Evolutionary conservation across 2,329 filamentous ascomycete species (phyloP).

Genomic region (Fusarium annulatum): DNA sequence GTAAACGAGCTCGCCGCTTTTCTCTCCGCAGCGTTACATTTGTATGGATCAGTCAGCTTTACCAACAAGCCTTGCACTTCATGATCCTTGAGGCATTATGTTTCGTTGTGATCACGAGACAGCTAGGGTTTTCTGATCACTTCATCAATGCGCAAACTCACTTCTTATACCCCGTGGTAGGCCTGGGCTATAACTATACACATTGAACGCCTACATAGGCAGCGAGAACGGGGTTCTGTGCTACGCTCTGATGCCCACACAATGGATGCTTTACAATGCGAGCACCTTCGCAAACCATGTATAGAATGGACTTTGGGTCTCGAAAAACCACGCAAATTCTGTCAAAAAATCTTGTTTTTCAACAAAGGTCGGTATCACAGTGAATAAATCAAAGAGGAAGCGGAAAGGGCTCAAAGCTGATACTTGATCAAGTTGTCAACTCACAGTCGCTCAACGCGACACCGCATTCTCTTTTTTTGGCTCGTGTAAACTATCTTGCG

Average conservation of each 20-base stretch:
- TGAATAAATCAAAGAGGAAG: conserved; percentile 36
- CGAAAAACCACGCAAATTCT: not conserved
- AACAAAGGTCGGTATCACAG: not conserved
- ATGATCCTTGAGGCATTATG: not conserved
- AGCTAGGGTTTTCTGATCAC: not conserved
- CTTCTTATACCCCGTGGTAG: no score
- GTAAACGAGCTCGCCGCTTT: not conserved
- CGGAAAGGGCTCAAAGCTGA: conserved; percentile 27
- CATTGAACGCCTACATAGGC: not conserved
- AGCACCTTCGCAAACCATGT: not conserved
- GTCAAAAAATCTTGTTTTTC: not conserved
- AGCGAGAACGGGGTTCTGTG: not conserved
- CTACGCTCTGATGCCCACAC: not conserved
- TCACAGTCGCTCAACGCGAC: conserved; percentile 23
- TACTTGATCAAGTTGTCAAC: conserved; percentile 32
- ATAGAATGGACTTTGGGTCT: not conserved
- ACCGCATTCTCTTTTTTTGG: conserved; percentile 34
- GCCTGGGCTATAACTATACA: not conserved
- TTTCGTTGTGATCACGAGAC: not conserved
- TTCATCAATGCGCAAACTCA: not conserved
- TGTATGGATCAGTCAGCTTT: conserved; percentile 3
- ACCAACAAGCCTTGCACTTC: not conserved
- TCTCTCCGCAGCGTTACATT: not conserved
- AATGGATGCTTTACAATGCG: not conserved
- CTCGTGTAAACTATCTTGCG: conserved; percentile 32